phyloP scores from a whole-genome alignment of 345 rosid species.

The Chamaenerion angustifolium region DNA sequence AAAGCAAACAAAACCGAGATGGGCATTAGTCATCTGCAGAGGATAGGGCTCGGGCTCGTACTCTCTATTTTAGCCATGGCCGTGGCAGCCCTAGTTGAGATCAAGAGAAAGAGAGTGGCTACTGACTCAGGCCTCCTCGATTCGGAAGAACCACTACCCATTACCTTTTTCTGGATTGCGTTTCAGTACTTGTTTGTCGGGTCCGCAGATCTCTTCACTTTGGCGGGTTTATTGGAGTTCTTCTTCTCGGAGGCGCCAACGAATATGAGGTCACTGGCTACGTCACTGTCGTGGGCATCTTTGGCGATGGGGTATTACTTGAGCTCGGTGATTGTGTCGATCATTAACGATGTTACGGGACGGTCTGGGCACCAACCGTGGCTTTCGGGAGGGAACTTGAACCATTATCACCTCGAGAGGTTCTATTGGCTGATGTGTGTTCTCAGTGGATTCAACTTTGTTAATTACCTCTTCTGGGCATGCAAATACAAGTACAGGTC shows the following conservation, averaged over 20 bases:
- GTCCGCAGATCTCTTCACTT: conserved; percentile 16
- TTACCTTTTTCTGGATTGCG: conserved; percentile 18
- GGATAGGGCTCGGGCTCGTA: conserved; percentile 19
- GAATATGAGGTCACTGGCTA: conserved; percentile 20
- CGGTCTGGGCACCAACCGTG: conserved; percentile 10
- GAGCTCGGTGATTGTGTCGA: conserved; percentile 19
- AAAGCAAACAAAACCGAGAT: conserved; percentile 11
- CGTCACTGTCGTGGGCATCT: conserved; percentile 17
- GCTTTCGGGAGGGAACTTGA: conserved; percentile 20
- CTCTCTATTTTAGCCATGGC: conserved; percentile 15
- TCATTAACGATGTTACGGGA: conserved; percentile 15
- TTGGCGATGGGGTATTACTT: conserved; percentile 19
- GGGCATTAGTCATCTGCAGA: conserved; percentile 19
- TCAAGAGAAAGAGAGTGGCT: conserved; percentile 12
- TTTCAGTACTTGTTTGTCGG: conserved; percentile 20
- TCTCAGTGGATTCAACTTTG: conserved; percentile 17
- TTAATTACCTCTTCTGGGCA: conserved; percentile 18
- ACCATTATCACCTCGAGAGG: conserved; percentile 16
- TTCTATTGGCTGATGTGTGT: conserved; percentile 28
- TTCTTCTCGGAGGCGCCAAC: conserved; percentile 21
- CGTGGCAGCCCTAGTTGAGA: conserved; percentile 19
- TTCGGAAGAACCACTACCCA: conserved; percentile 9
- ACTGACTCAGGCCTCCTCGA: background rate
- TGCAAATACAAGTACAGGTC: conserved; percentile 14
- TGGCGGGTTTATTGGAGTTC: conserved; percentile 22